Evolutionary conservation across 1,284 basidiomycete species (phyloP), one percentile per base, ranked within the genome.

Genomic region (Cryptococcus sp.): DNA sequence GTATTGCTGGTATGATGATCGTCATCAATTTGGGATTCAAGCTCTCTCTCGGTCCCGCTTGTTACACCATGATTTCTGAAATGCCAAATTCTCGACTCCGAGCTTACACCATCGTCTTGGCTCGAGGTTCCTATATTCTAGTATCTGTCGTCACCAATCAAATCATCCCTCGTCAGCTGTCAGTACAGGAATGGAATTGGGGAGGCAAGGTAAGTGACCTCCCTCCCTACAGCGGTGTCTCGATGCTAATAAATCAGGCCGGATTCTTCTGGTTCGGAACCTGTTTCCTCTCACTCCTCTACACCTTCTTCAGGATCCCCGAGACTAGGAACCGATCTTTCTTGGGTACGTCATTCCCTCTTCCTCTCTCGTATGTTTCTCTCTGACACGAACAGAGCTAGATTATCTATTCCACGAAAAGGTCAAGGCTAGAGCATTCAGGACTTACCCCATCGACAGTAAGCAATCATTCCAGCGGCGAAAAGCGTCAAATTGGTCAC

Each of bases 51-150:
- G 76, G 76, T 36, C 59, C 57, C 1, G 46, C 69, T 34, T 67
- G 67, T 52, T 75, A 73, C 59, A 61, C 63, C 49, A 54, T 76
- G 39, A 70, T 76, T 19, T 68, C 70, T 24, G 76, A 78, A 54
- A 63, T 73, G 19, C 59, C 67, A 0, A 70, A 74, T 19, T 73
- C 72, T 5, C 70, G 75, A 23, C 69, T 77, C 9, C 70, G 76
- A 49, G 70, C 75, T 44, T 79, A 79, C 65, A 75, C 78, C 5
- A 73, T 79, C 61, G 77, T 74, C 1, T 66, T 79, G 11, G 67
- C 75, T 7, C 78, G 70, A 11, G 53, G 34, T 14, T 45, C 23
- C 3, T 25, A 45, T 7, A 11, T n/a, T 18, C 21, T 43, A 14
- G 13, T 11, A 7, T 39, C 14, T 16, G 18, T 18, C 53, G 48